Evolutionary conservation across 2,329 filamentous ascomycete genomes (phyloP).

Genomic region (Calycina herbarum): DNA sequence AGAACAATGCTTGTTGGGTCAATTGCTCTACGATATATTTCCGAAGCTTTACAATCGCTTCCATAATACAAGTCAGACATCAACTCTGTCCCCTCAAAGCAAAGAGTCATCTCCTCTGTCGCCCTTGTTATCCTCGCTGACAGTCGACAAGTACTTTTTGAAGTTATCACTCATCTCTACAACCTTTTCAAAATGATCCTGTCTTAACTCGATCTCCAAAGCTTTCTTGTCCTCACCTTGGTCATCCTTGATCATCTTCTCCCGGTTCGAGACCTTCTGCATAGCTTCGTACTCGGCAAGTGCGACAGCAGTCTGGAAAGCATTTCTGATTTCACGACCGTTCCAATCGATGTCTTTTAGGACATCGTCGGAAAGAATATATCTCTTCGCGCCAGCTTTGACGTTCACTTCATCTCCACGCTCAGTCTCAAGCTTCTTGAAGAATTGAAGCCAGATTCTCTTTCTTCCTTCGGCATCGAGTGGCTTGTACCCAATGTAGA

Average conservation of each 20-base stretch:
- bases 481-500: constrained; percentile 37
- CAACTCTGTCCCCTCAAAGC: constrained; percentile 11
- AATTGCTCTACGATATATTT: no score
- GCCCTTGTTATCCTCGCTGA: constrained; percentile 17
- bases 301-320: constrained; percentile 32
- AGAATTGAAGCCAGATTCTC: constrained; percentile 36
- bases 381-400: constrained; percentile 22
- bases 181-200: constrained; percentile 29
- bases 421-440: constrained; percentile 26
- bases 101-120: constrained; percentile 28
- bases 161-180: constrained; percentile 28
- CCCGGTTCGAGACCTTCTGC: constrained; percentile 13
- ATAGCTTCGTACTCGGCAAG: constrained; percentile 28
- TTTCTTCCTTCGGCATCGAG: constrained; percentile 28
- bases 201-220: constrained; percentile 20
- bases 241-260: background rate
- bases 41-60: background rate
- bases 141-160: constrained; percentile 26
- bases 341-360: constrained; percentile 31
- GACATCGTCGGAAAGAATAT: constrained; percentile 23
- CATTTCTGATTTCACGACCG: constrained; percentile 33
- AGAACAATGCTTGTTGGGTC: no score
- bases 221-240: background rate
- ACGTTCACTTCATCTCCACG: constrained; percentile 21
- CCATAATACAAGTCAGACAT: background rate